These are phyloP conservation scores for Flaveria robusta DNA, from an alignment of 129 eudicot genomes.

Conservation along the genomic window DNA sequence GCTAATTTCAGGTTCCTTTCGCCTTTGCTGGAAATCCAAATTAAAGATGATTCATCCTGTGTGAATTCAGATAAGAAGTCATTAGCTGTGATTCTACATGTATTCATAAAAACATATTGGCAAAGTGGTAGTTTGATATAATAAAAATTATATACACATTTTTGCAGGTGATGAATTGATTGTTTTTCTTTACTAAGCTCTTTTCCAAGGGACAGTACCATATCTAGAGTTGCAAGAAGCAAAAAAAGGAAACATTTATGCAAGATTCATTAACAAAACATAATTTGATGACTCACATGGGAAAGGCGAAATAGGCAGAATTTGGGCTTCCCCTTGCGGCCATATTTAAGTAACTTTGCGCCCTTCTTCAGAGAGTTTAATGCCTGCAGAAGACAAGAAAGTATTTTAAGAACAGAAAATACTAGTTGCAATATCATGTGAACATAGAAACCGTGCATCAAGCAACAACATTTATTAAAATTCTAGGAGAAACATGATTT, in stretches of 20 bases:
- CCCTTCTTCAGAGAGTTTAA: slow-evolving; percentile 89
- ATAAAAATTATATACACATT: too few species aligned
- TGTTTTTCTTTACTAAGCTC: too few species aligned
- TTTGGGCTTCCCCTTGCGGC: slow-evolving; percentile 94
- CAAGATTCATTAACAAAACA: too few species aligned
- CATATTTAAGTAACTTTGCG: slow-evolving; percentile 88
- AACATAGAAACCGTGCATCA: slow-evolving; percentile 15
- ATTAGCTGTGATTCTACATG: slow-evolving; percentile 15
- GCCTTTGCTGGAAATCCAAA: slow-evolving; percentile 87
- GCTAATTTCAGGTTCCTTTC: slow-evolving; percentile 82
- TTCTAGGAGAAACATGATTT: background rate
- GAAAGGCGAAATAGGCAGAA: slow-evolving; percentile 89
- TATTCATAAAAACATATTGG: background rate
- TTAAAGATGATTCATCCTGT: slow-evolving; percentile 79
- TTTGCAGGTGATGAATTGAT: too few species aligned
- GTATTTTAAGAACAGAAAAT: slow-evolving; percentile 21
- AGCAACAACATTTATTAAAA: slow-evolving; percentile 17
- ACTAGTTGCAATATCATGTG: slow-evolving; percentile 4
- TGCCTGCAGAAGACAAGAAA: slow-evolving; percentile 53
- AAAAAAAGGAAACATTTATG: too few species aligned
- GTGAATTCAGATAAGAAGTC: slow-evolving; percentile 14
- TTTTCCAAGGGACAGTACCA: too few species aligned
- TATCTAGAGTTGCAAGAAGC: too few species aligned
- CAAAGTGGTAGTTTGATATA: too few species aligned
- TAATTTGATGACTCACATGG: slow-evolving; percentile 58